Base-by-base conservation (phyloP, 306 rosid species). In the Pyrus pyrifolia region DNA sequence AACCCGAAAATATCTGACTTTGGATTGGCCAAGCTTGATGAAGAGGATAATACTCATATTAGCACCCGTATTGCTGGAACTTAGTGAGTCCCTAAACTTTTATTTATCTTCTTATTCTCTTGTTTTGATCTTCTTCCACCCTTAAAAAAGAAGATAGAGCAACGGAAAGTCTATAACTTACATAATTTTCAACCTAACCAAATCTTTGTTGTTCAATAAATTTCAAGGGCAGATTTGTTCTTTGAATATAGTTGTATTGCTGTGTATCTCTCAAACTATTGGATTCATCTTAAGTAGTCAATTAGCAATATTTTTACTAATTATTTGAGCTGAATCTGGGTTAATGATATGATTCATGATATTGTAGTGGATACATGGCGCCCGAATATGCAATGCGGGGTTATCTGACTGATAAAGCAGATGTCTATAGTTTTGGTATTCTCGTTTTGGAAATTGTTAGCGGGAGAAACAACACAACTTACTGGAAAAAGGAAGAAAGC, bases 1-100 rank as follows among this genome's bases (percentile, higher is more conserved):
- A 67, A 51, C 45, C 76, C 84, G 0, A 83, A 83, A 69, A 83
- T 83, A 71, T 83, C 87, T 0, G 79, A 83, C 84, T 83, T 83
- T 45, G 81, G 87, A 71, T 79, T 83, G 59, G 87, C 84, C 55
- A 83, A 83, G 44, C 84, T 83, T 68, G 84, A 83, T 68, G 84
- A 83, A 60, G 84, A 83, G 61, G 87, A 83, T 14, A 76, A 76
- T 25, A 80, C 87, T 25, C 87, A 83, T 60, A 83, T 80, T 58
- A 83, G 87, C 70, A 83, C 86, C 25, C 53, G 86, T 19, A n/a
- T 83, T 15, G 76, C 84, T 58, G 81, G 87, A 77, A 83, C 87
- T 52, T 80, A 35, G 84, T 83, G 30, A 79, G 84, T 59, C 27
- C 38, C 21, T 9, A 8, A 10, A 19, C 3, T 63, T 59, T 38